phyloP scores from a whole-genome alignment of 768 basidiomycete genomes.

The Rhizopogon vulgaris region DNA sequence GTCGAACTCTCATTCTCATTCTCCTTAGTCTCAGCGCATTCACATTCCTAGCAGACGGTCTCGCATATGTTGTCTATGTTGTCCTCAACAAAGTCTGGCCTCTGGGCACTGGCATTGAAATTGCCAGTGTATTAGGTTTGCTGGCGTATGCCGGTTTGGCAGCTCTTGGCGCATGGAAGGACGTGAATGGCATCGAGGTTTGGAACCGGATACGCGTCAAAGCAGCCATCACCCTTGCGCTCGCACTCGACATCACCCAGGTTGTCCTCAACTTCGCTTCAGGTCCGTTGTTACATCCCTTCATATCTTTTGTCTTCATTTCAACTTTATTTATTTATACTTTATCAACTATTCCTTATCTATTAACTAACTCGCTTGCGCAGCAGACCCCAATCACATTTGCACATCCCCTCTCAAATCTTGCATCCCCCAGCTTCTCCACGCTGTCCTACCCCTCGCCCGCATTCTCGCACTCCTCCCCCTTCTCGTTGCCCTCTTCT shows the following conservation, averaged over 20 bases:
- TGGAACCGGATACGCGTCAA: slow-evolving; percentile 61
- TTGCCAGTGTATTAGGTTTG: slow-evolving; percentile 63
- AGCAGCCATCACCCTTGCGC: slow-evolving; percentile 43
- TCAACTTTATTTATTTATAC: background rate
- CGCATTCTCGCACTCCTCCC: slow-evolving; percentile 59
- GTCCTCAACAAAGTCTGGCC: slow-evolving; percentile 66
- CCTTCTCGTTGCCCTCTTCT: slow-evolving; percentile 53
- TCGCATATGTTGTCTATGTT: slow-evolving; percentile 59
- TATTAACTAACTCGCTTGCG: background rate
- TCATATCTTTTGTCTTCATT: background rate
- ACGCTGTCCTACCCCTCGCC: slow-evolving; percentile 53
- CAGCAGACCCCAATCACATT: slow-evolving; percentile 12
- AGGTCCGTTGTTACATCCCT: slow-evolving; percentile 21
- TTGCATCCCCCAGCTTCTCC: slow-evolving; percentile 35
- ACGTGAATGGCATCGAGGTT: slow-evolving; percentile 60
- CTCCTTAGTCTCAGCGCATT: slow-evolving; percentile 65
- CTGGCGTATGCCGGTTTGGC: slow-evolving; percentile 68
- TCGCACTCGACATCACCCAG: slow-evolving; percentile 56
- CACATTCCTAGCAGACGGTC: slow-evolving; percentile 74
- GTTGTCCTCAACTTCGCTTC: slow-evolving; percentile 37
- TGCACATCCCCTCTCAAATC: slow-evolving; percentile 18
- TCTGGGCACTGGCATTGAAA: slow-evolving; percentile 53
- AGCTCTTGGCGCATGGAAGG: slow-evolving; percentile 75
- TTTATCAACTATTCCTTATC: background rate
- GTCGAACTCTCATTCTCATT: slow-evolving; percentile 67